Evolutionary conservation across 345 rosid species (phyloP).

Genomic region (Linum usitatissimum): DNA sequence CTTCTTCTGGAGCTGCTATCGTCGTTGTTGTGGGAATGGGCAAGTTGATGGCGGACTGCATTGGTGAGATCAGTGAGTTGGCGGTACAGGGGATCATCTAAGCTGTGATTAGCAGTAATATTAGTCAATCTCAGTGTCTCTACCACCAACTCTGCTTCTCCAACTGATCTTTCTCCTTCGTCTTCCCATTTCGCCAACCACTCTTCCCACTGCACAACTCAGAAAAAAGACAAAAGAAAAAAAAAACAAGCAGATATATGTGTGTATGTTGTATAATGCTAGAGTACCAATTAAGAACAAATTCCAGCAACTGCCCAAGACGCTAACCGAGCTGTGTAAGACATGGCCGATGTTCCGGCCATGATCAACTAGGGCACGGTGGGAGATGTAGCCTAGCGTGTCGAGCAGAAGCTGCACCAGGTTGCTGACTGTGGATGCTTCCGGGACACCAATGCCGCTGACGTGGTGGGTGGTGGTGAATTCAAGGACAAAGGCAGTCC

Average conservation of each 20-base stretch:
- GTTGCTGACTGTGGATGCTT: no score
- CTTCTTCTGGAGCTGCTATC: constrained; percentile 21
- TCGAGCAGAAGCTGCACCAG: constrained; percentile 13
- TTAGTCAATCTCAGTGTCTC: constrained; percentile 38
- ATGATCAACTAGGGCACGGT: constrained; percentile 43
- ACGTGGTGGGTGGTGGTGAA: constrained; percentile 15
- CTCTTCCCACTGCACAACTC: constrained; percentile 55
- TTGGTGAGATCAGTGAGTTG: constrained; percentile 38
- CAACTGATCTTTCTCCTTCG: constrained; percentile 38
- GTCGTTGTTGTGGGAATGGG: constrained; percentile 26
- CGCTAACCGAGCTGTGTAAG: constrained; percentile 56
- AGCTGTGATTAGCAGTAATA: constrained; percentile 18
- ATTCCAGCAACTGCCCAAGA: no score
- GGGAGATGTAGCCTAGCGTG: constrained; percentile 42
- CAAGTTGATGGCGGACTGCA: constrained; percentile 26
- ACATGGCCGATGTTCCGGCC: constrained; percentile 43
- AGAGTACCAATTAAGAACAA: no score
- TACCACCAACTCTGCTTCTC: constrained; percentile 52
- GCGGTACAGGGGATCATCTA: constrained; percentile 30
- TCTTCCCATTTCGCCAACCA: constrained; percentile 56
- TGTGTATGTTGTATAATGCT: no score
- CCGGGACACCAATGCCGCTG: no score
- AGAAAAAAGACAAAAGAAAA: neutral
- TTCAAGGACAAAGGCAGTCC: constrained; percentile 35
- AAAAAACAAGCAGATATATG: constrained; percentile 5